Evolutionary conservation across 306 rosid genomes (phyloP), one percentile per base, ranked within the genome.

Genomic region (Prunus campanulata): DNA sequence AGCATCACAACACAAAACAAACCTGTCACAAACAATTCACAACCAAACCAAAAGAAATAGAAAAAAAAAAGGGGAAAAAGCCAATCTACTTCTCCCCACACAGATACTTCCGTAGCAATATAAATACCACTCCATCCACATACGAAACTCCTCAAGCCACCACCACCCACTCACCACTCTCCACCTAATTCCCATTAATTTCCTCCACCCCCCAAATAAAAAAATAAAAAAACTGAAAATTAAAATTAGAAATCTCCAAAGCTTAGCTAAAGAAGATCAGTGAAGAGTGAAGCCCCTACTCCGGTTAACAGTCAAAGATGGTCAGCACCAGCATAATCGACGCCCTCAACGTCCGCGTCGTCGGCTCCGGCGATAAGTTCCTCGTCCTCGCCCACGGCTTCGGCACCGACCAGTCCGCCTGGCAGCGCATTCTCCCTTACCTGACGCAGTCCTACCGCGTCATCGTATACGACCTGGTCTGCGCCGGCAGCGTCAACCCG

Each of bases 401-500:
- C 82, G 97, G 99, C 76, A 95, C 99, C n/a, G 99, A 95, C 85
- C 97, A 95, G 67, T 95, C 99, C 1, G 99, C 91, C 4, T 92
- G 99, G 99, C 85, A 89, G 65, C 93, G 95, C 32, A 83, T 95
- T 35, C 88, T 90, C 19, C 97, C 97, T 3, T 85, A 72, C 82
- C 89, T 95, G 80, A 88, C 89, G 0, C 89, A 89, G 1, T 11
- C 56, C 68, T 90, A 90, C 88, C 86, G 87, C 6, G 93, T 95
- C 89, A 80, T 95, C 61, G 92, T 92, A 48, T 92, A 90, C 73
- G 99, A 95, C 88, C 97, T 95, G 16, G 99, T 92, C n/a, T 95
- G 97, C 50, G 99, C 99, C 88, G 99, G 99, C 70, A 95, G 97
- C 51, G 99, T 95, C 80, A 95, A 92, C 88, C 99, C 99, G 2